Base-by-base conservation (phyloP, 2,329 filamentous ascomycete genomes). In the Trichophyton verrucosum region DNA sequence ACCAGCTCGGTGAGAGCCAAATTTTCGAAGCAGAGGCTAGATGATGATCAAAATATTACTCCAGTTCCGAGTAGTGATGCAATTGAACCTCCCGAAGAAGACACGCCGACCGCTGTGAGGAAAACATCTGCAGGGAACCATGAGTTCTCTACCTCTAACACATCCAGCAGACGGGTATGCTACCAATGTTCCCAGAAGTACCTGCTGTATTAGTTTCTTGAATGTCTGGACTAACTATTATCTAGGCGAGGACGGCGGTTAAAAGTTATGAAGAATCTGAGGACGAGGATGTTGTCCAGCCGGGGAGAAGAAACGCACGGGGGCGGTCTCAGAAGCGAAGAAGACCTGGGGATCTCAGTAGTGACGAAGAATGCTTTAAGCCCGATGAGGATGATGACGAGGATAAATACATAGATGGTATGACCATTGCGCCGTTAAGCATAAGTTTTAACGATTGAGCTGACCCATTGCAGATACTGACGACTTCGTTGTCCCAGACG, bases 251-350 rank as follows among this genome's bases (percentile, higher is more conserved):
- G 71, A 86, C 85, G 68, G 73, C 78, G 53, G 81, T 74, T 22
- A 75, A 94, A 65, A 94, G 82, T 71, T 97, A 97, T 72, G 86
- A 87, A 65, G 91, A 96, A 69, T 91, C 89, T 1, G 89, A 89
- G 51, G 87, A 89, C 53, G 87, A 81, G 53, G 77, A 78, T 59
- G 87, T 90, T 57, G 86, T 91, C 69, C 76, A 77, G 55, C 80
- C 82, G 6, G 74, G 91, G 69, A 76, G 76, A 58, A 76, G 73
- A 55, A 71, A 72, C 9, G 73, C 73, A 49, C 74, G 75, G 58
- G 72, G 75, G 36, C 75, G 78, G 60, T 70, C 76, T 61, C 70
- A 76, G 0, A 87, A 88, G 64, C 76, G 83, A 53, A 79, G 82
- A 62, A 82, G 84, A 36, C 78, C 49, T 17, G 27, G 15, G 17